Evolutionary conservation across 257 asterid genomes (phyloP), one percentile per base, ranked within the genome.

Genomic region (Lithospermum erythrorhizon): DNA sequence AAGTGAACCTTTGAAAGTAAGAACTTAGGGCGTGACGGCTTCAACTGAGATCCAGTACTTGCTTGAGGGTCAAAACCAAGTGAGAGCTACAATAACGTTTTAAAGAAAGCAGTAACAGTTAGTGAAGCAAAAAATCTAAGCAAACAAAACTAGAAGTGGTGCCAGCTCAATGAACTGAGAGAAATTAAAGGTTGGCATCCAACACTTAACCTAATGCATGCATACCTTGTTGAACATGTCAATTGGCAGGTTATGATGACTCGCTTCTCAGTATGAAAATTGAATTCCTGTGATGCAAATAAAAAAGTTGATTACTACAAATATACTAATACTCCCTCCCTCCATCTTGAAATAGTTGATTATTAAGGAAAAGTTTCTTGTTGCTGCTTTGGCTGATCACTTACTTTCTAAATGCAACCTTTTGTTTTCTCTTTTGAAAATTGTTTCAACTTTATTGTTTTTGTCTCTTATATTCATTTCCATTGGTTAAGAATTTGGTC

Each of bases 181-280:
- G 24, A 30, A 55, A 21, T 60, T 14, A 35, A 64, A 35, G 9
- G 53, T 45, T 29, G 6, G 54, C 52, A 63, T 27, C 54, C 65
- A 6, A 61, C 9, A 58, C 27, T n/a, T n/a, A n/a, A n/a, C 21
- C 61, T 25, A 61, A n/a, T n/a, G n/a, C n/a, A 62, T 29, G 49
- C 23, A 60, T 73, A 91, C 98, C 94, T 87, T 86, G 76, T 73
- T 86, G 76, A 91, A 91, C 54, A 85, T 80, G 23, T 88, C 98
- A 9, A 74, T 65, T 27, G 95, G 96, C 32, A 84, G 95, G 74
- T 82, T 84, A 70, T 73, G 77, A 54, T 73, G 59, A 57, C 74
- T 73, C 86, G 88, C 82, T 76, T 85, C 20, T 69, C 93, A 0
- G 81, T 78, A 11, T 73, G 93, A 72, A 86, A 85, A 68, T 81